Percentiles rank a stretch among this genome's conserved stretches.
phyloP scores from a whole-genome alignment of 139 green algal genomes.

The Pseudopediastrum boryanum region DNA sequence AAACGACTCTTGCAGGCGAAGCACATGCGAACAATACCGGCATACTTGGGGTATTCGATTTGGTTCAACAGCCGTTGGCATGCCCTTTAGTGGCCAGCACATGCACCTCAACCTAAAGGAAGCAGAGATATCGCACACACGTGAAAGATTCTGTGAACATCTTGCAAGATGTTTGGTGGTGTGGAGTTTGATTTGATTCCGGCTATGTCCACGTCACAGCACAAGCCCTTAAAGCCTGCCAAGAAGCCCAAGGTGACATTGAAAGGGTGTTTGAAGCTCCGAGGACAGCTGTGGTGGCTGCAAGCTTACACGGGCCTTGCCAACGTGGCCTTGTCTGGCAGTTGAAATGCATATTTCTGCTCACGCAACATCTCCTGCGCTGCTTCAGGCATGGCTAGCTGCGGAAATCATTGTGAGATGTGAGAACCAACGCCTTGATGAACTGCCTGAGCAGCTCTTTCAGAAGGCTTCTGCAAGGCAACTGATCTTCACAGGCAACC shows the following conservation, averaged over 20 bases:
- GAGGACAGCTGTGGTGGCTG: background rate
- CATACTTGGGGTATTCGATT: too few relatives aligned
- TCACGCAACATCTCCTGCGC: background rate
- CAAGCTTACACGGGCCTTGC: background rate
- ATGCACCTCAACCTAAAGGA: too few relatives aligned
- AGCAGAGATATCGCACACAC: too few relatives aligned
- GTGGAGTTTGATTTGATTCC: slow-evolving; percentile 30
- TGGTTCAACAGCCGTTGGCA: too few relatives aligned
- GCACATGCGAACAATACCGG: too few relatives aligned
- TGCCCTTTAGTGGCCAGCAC: too few relatives aligned
- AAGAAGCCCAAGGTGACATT: background rate
- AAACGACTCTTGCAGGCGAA: too few relatives aligned
- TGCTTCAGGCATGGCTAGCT: slow-evolving; percentile 27
- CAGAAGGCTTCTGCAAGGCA: slow-evolving; percentile 8
- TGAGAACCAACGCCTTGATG: slow-evolving; percentile 6
- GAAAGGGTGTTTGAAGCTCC: background rate
- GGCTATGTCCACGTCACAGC: background rate
- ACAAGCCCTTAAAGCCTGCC: background rate
- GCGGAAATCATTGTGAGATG: slow-evolving; percentile 21
- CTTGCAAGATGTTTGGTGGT: slow-evolving; percentile 21
- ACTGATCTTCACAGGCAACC: slow-evolving; percentile 24
- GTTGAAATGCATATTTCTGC: background rate
- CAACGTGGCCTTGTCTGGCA: background rate
- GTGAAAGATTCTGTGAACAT: too few relatives aligned
- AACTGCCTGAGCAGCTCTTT: slow-evolving; percentile 13